Conservation (phyloP, 1,139 yeast species). For the Kluyveromyces sp. region DNA sequence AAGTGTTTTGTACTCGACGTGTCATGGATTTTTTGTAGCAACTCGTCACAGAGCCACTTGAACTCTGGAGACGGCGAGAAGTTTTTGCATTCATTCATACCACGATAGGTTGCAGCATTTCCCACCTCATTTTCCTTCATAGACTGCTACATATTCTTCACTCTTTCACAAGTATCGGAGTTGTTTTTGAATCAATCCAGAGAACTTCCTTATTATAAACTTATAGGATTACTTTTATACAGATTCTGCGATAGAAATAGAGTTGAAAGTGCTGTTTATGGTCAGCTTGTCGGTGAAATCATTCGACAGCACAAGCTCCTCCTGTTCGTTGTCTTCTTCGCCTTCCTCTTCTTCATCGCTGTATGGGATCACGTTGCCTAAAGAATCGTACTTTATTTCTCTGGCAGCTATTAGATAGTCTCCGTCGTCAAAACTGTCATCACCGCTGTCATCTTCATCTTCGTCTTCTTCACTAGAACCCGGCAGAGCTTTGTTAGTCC, state of each 20-base stretch:
- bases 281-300: background rate
- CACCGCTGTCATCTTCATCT: conserved; percentile 20
- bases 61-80: conserved; percentile 34
- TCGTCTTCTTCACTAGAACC: conserved; percentile 23
- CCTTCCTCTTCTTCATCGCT: conserved; percentile 8
- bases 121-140: too few relatives aligned
- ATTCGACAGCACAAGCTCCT: background rate
- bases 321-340: conserved; percentile 4
- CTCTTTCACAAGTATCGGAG: too few relatives aligned
- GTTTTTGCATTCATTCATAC: conserved; percentile 10
- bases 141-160: too few relatives aligned
- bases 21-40: conserved; percentile 28
- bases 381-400: conserved; percentile 15
- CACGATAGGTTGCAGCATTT: too few relatives aligned
- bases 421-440: conserved; percentile 15
- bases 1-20: conserved; percentile 11
- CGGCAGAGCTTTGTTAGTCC: conserved; percentile 24
- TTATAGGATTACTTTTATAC: background rate
- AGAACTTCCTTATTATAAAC: too few relatives aligned
- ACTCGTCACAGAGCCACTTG: conserved; percentile 32
- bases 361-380: conserved; percentile 22
- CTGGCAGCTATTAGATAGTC: conserved; percentile 8
- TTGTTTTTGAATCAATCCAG: background rate
- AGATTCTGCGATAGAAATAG: background rate
- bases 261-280: conserved; percentile 3